These are phyloP conservation scores for Sanguinoderma infundibulare DNA, from an alignment of 1,284 basidiomycete genomes.

Conservation along the genomic window DNA sequence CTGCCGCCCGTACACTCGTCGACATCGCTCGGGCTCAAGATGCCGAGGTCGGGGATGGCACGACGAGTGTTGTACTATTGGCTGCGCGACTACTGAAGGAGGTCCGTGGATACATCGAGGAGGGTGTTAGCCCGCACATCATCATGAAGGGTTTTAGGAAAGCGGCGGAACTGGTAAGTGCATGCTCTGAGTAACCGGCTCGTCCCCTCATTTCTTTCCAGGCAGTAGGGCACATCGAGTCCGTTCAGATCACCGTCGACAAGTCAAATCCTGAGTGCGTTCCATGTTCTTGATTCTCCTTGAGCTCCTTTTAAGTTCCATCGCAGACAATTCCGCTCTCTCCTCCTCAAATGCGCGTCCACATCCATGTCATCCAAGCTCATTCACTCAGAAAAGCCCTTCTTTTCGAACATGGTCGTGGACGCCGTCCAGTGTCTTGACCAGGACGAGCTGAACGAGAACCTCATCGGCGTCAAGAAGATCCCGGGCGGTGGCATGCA, in stretches of 20 bases:
- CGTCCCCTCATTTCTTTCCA: slow-evolving; percentile 37
- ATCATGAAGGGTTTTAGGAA: slow-evolving; percentile 97
- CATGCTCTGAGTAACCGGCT: slow-evolving; percentile 11
- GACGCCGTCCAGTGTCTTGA: slow-evolving; percentile 94
- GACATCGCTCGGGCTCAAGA: slow-evolving; percentile 99
- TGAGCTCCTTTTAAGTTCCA: neutral
- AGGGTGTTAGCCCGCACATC: slow-evolving; percentile 96
- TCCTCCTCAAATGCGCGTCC: slow-evolving; percentile 95
- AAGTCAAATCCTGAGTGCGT: slow-evolving; percentile 88
- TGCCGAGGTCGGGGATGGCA: slow-evolving; percentile 98
- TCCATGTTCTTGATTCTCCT: neutral
- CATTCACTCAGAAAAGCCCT: slow-evolving; percentile 98
- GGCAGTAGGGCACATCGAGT: slow-evolving; percentile 88
- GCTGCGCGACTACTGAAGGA: slow-evolving; percentile 97
- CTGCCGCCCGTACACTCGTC: slow-evolving; percentile 94
- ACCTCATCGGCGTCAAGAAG: slow-evolving; percentile 98
- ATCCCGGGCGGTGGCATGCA: slow-evolving; percentile 99
- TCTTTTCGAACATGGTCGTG: slow-evolving; percentile 99
- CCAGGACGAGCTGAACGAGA: slow-evolving; percentile 94
- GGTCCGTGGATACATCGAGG: slow-evolving; percentile 91
- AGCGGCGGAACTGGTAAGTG: slow-evolving; percentile 83
- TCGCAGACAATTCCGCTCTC: slow-evolving; percentile 85
- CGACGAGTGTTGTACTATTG: slow-evolving; percentile 93
- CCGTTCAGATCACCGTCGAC: slow-evolving; percentile 91
- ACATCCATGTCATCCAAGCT: slow-evolving; percentile 99